Conservation (phyloP, 495 filamentous ascomycete genomes). For the Penicillium subrubescens region DNA sequence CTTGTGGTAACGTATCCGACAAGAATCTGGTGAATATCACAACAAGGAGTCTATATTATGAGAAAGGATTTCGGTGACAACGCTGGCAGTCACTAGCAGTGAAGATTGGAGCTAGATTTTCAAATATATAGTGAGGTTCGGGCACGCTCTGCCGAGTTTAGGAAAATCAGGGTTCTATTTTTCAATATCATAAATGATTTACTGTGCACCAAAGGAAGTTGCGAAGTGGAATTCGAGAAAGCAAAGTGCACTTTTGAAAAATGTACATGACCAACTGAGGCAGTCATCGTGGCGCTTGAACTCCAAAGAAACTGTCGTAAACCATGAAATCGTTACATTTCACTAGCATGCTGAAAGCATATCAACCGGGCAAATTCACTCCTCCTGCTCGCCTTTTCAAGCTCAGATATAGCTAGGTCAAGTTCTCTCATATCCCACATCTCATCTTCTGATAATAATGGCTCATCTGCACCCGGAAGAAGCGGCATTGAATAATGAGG, state of each 20-base stretch:
- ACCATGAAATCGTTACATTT: constrained; percentile 17
- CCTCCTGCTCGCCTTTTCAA: constrained; percentile 22
- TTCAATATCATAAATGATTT: neutral
- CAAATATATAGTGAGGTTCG: neutral
- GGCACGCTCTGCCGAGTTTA: neutral
- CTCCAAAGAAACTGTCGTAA: neutral
- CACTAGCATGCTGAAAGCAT: constrained; percentile 28
- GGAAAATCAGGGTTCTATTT: neutral
- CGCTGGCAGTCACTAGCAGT: neutral
- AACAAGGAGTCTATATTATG: neutral
- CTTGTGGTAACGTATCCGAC: no score
- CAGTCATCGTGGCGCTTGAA: neutral
- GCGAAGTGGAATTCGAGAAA: neutral
- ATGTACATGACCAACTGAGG: neutral
- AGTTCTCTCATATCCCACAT: constrained; percentile 25
- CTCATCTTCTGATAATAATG: constrained; percentile 17
- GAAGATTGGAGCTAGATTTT: neutral
- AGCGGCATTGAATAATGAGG: constrained; percentile 9
- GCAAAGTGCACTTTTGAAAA: neutral
- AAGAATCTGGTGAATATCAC: no score
- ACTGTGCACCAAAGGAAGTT: neutral
- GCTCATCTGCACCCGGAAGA: constrained; percentile 19
- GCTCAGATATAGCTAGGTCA: constrained; percentile 22
- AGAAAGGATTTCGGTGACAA: neutral
- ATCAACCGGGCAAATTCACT: constrained; percentile 24